Evolutionary conservation across 257 asterid species (phyloP).

Genomic region (Leonotis leonurus): DNA sequence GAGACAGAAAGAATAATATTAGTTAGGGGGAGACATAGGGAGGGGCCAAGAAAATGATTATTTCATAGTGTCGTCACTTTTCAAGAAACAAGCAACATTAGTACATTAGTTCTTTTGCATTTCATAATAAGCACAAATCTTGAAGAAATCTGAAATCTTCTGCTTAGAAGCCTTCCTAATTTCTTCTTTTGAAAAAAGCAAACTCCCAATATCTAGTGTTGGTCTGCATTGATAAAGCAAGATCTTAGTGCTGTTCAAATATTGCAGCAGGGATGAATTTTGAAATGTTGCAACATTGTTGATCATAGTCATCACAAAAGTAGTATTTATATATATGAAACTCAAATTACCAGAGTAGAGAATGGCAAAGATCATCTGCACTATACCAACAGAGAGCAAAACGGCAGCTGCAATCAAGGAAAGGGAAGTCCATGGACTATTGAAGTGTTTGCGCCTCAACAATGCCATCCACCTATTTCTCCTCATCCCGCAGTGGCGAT

Average conservation of each 20-base stretch:
- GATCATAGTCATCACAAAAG: too few relatives aligned
- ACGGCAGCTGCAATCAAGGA: conserved; percentile 7
- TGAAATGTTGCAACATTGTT: background rate
- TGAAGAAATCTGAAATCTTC: background rate
- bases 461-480: conserved; percentile 5
- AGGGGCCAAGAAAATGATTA: too few relatives aligned
- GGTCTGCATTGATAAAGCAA: background rate
- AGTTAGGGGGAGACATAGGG: too few relatives aligned
- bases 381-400: background rate
- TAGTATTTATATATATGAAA: too few relatives aligned
- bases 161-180: background rate
- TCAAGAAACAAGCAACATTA: background rate
- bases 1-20: background rate
- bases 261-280: background rate
- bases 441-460: conserved; percentile 13
- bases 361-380: conserved; percentile 6
- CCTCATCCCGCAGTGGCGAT: background rate
- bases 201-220: background rate
- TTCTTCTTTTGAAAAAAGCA: too few relatives aligned
- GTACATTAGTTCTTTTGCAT: background rate
- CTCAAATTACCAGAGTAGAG: conserved; percentile 16
- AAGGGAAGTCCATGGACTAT: conserved; percentile 15
- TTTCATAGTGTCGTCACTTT: too few relatives aligned
- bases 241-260: background rate
- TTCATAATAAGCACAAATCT: background rate